A percentile compares a stretch with the other conserved stretches of the same genome.
Evolutionary conservation across 2,329 filamentous ascomycete genomes (phyloP).

Genomic region (Fusarium coicis): DNA sequence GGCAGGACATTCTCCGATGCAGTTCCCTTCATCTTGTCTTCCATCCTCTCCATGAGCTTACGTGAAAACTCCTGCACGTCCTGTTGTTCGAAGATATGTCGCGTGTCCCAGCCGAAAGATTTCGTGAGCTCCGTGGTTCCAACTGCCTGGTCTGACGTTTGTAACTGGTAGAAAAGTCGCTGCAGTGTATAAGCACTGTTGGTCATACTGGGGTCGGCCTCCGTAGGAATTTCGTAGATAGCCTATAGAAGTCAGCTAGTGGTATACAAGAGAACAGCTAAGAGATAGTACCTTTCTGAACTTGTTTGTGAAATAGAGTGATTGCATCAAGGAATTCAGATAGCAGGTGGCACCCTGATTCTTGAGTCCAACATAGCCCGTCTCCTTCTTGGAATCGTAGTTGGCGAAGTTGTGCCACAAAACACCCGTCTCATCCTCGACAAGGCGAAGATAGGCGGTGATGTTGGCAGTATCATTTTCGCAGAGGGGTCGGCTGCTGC

Average conservation of each 20-base stretch:
- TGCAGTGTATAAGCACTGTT: conserved; percentile 97
- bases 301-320: conserved; percentile 87
- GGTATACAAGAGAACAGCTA: neutral
- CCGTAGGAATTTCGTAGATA: conserved; percentile 96
- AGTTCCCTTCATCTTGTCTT: conserved; percentile 98
- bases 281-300: conserved; percentile 80
- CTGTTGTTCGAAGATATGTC: conserved; percentile 98
- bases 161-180: conserved; percentile 92
- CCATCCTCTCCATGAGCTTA: conserved; percentile 96
- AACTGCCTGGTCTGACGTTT: conserved; percentile 85
- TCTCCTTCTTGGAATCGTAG: conserved; percentile 99
- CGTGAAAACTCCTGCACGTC: conserved; percentile 97
- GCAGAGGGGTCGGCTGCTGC: conserved; percentile 73
- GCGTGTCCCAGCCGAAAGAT: conserved; percentile 97
- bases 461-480: conserved; percentile 83
- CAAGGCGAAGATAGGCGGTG: conserved; percentile 82
- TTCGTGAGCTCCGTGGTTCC: conserved; percentile 93
- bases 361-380: conserved; percentile 93
- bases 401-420: conserved; percentile 92
- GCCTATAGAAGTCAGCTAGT: conserved; percentile 64
- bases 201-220: conserved; percentile 79
- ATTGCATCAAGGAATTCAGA: conserved; percentile 85
- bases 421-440: conserved; percentile 89
- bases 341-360: conserved; percentile 97
- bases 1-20: conserved; percentile 88